Evolutionary conservation across 345 rosid species (phyloP).

Genomic region (Brassica carinata): DNA sequence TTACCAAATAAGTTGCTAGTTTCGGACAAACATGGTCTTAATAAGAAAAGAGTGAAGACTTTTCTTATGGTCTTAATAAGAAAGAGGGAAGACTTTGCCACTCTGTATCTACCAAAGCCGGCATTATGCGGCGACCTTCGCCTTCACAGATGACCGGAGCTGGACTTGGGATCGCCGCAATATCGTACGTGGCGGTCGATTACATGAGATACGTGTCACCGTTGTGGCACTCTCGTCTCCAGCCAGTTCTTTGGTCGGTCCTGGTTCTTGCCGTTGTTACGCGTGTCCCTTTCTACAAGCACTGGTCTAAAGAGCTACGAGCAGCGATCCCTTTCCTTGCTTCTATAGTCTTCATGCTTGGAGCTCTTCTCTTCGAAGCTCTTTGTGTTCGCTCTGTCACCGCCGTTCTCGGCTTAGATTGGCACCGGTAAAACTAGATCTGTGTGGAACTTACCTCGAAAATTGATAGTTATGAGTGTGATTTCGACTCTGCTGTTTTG

Average conservation of each 20-base stretch:
- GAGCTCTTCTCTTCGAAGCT: conserved; percentile 77
- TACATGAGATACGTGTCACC: conserved; percentile 82
- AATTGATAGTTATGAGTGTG: not conserved
- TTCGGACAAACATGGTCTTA: not conserved
- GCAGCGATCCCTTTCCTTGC: conserved; percentile 74
- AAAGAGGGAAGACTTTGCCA: not conserved
- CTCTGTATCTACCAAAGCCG: conserved; percentile 24
- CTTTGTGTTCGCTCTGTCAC: conserved; percentile 85
- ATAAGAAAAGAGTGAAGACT: conserved; percentile 1
- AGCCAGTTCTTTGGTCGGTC: conserved; percentile 77
- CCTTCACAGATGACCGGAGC: conserved; percentile 40
- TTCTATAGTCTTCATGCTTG: conserved; percentile 76
- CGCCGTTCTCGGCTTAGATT: conserved; percentile 87
- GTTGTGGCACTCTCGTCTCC: conserved; percentile 77
- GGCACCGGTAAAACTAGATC: conserved; percentile 70
- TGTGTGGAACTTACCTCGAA: not conserved
- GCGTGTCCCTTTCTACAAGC: conserved; percentile 76
- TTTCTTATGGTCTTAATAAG: not conserved
- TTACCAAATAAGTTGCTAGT: not conserved
- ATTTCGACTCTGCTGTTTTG: not conserved
- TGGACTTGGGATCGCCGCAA: conserved; percentile 81
- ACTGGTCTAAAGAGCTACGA: conserved; percentile 82
- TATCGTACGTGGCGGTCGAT: conserved; percentile 78
- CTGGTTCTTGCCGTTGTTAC: conserved; percentile 64
- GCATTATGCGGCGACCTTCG: conserved; percentile 46